phyloP scores from a whole-genome alignment of 768 basidiomycete species.

The Dentipellis fragilis region DNA sequence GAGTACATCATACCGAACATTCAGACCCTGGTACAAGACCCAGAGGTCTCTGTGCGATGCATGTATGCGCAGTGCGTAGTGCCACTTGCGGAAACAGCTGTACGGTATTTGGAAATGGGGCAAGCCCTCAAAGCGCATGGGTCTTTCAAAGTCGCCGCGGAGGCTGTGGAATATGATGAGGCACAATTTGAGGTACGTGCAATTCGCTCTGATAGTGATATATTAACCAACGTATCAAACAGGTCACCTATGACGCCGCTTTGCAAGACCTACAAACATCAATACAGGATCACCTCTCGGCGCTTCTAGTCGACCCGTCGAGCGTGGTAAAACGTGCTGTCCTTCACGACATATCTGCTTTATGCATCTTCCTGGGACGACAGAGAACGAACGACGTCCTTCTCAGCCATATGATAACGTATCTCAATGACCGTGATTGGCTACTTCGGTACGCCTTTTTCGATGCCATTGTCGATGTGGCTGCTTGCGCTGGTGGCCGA shows the following conservation, averaged over 20 bases:
- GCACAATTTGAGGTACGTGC: slow-evolving; percentile 60
- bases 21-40: slow-evolving; percentile 70
- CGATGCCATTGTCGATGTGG: slow-evolving; percentile 91
- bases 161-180: slow-evolving; percentile 65
- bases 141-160: slow-evolving; percentile 50
- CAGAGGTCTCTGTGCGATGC: slow-evolving; percentile 74
- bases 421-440: slow-evolving; percentile 90
- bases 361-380: slow-evolving; percentile 90
- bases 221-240: neutral
- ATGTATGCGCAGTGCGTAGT: slow-evolving; percentile 81
- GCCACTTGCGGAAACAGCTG: slow-evolving; percentile 75
- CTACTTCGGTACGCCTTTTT: slow-evolving; percentile 85
- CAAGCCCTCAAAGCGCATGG: slow-evolving; percentile 85
- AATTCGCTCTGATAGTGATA: no score
- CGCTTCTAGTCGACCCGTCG: slow-evolving; percentile 81
- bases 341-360: slow-evolving; percentile 72
- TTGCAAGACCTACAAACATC: slow-evolving; percentile 77
- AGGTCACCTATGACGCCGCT: slow-evolving; percentile 88
- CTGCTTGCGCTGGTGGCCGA: slow-evolving; percentile 83
- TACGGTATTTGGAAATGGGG: slow-evolving; percentile 86
- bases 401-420: slow-evolving; percentile 79
- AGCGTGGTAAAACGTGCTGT: slow-evolving; percentile 88
- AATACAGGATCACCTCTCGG: slow-evolving; percentile 80
- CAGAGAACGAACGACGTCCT: slow-evolving; percentile 93
- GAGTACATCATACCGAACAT: slow-evolving; percentile 95